Conservation (phyloP, 106 monocot species). For the Dendrobium chrysotoxum region DNA sequence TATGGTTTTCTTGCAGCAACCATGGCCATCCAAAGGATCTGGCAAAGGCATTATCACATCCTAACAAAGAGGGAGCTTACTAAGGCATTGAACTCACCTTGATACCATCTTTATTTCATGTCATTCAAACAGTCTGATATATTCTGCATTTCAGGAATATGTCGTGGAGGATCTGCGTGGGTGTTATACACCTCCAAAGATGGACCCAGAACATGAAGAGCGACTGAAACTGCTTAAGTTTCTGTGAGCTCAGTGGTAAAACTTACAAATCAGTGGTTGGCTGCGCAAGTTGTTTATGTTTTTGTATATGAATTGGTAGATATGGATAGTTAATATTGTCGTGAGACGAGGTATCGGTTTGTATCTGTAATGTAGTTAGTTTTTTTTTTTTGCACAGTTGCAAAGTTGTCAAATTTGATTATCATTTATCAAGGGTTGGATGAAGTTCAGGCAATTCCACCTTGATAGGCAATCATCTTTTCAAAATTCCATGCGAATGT, state of each 20-base stretch:
- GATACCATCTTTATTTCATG: not conserved
- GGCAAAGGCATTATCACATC: constrained; percentile 98
- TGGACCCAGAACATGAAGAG: constrained; percentile 76
- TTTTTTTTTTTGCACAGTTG: too few species aligned
- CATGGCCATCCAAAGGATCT: constrained; percentile 91
- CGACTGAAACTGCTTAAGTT: constrained; percentile 73
- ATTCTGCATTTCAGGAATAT: constrained; percentile 55
- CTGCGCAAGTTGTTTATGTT: too few species aligned
- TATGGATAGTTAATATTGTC: not conserved
- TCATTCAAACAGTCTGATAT: not conserved
- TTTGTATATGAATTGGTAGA: not conserved
- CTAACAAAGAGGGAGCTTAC: constrained; percentile 95
- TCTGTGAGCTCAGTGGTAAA: constrained; percentile 21
- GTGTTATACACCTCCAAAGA: constrained; percentile 74
- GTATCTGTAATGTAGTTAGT: too few species aligned
- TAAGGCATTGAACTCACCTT: constrained; percentile 34
- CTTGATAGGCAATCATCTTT: too few species aligned
- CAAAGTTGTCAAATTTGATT: too few species aligned
- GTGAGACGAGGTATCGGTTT: too few species aligned
- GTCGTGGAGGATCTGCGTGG: constrained; percentile 87
- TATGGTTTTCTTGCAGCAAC: constrained; percentile 91
- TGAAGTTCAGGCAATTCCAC: too few species aligned
- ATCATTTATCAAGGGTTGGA: too few species aligned
- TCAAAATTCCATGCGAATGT: too few species aligned
- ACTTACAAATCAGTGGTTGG: too few species aligned